phyloP scores from a whole-genome alignment of 2,329 filamentous ascomycete genomes.

The Colletotrichum sp. region DNA sequence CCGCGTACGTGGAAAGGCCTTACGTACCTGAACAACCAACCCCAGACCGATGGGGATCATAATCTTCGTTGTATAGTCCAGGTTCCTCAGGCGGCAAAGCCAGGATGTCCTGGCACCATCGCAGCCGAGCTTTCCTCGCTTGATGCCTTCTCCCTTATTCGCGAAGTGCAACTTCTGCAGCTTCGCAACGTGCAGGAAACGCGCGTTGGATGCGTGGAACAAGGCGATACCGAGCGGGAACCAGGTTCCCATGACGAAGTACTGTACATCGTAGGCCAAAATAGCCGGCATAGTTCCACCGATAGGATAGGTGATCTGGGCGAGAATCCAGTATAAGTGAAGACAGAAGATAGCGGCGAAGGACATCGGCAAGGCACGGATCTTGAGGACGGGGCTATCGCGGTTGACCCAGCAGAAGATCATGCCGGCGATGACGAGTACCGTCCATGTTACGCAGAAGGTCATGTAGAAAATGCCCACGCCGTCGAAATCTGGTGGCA shows the following conservation, averaged over 20 bases:
- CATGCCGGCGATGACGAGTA: slow-evolving; percentile 37
- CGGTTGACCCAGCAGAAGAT: slow-evolving; percentile 36
- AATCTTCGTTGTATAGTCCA: slow-evolving; percentile 42
- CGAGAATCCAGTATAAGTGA: slow-evolving; percentile 42
- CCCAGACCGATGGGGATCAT: slow-evolving; percentile 50
- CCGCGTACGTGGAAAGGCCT: not conserved
- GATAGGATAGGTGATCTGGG: slow-evolving; percentile 47
- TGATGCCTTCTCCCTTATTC: not conserved
- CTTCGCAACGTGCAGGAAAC: slow-evolving; percentile 55
- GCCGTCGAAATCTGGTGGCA: slow-evolving; percentile 28
- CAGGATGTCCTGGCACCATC: slow-evolving; percentile 32
- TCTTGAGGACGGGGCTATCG: slow-evolving; percentile 38
- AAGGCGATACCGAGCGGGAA: slow-evolving; percentile 62
- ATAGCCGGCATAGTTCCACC: slow-evolving; percentile 43
- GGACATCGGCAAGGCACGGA: slow-evolving; percentile 45
- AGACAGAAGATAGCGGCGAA: slow-evolving; percentile 43
- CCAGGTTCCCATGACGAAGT: slow-evolving; percentile 64
- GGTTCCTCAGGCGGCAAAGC: slow-evolving; percentile 37
- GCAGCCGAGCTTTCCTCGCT: slow-evolving; percentile 22
- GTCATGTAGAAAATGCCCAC: slow-evolving; percentile 33
- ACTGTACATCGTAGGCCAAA: slow-evolving; percentile 54
- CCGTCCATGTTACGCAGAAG: slow-evolving; percentile 30
- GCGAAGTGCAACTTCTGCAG: slow-evolving; percentile 41
- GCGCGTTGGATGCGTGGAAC: slow-evolving; percentile 61
- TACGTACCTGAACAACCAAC: slow-evolving; percentile 53